Percentiles rank a stretch among this genome's conserved stretches.
These are phyloP conservation scores for Cucumis variabilis DNA, from an alignment of 331 rosid genomes.

Conservation along the genomic window DNA sequence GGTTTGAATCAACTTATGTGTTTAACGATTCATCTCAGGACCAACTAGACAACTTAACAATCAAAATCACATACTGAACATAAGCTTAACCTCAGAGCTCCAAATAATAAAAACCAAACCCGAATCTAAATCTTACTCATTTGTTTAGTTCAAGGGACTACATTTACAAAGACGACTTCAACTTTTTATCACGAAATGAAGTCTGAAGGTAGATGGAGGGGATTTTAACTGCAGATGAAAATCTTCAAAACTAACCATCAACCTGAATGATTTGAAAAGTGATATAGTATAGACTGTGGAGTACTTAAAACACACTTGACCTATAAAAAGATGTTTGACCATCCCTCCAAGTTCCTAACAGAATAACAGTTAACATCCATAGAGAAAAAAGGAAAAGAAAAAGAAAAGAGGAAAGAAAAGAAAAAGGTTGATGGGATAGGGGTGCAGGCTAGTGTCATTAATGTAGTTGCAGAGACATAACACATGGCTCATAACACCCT, in stretches of 20 bases:
- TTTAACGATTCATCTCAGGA: too few species aligned
- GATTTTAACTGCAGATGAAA: neutral
- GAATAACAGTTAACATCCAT: neutral
- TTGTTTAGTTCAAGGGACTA: neutral
- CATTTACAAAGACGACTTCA: neutral
- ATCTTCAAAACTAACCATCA: neutral
- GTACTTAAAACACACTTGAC: neutral
- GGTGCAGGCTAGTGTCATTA: neutral
- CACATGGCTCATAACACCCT: constrained; percentile 9
- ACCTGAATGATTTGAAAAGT: neutral
- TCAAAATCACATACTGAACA: neutral
- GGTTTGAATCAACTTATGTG: too few species aligned
- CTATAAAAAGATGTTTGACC: neutral
- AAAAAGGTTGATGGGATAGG: constrained; percentile 10
- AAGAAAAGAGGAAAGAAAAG: neutral
- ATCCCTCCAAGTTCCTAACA: neutral
- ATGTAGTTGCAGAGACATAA: neutral
- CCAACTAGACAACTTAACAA: neutral
- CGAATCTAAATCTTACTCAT: neutral
- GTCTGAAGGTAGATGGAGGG: neutral
- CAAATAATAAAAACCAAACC: neutral
- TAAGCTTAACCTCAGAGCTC: neutral
- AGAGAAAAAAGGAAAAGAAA: neutral
- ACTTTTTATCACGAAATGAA: neutral
- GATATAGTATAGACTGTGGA: neutral